Evolutionary conservation across 1,284 basidiomycete species (phyloP).

Genomic region (Puccinia polysora): DNA sequence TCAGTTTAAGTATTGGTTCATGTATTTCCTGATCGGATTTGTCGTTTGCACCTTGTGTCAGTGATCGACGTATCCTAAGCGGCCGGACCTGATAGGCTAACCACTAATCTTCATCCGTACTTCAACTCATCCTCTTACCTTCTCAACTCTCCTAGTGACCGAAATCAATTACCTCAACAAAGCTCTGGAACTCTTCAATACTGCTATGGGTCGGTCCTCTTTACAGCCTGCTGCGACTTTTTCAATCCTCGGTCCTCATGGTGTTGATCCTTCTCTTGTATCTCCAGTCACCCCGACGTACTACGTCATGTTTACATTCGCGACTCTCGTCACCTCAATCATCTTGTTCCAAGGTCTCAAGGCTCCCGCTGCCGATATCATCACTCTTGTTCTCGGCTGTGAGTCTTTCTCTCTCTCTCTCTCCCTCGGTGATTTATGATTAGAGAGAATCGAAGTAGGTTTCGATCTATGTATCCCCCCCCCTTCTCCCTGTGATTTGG

Average conservation of each 20-base stretch:
- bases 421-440: constrained; percentile 61
- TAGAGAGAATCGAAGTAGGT: constrained; percentile 44
- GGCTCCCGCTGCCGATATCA: constrained; percentile 67
- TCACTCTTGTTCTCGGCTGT: constrained; percentile 85
- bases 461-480: too few species aligned
- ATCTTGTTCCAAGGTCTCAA: constrained; percentile 87
- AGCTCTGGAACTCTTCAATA: constrained; percentile 92
- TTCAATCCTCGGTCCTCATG: constrained; percentile 52
- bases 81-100: neutral
- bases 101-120: neutral
- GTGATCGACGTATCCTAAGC: constrained; percentile 52
- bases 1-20: constrained; percentile 51
- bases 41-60: constrained; percentile 73
- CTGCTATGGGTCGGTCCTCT: constrained; percentile 67
- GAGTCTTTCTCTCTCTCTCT: neutral
- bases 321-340: constrained; percentile 55
- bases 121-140: neutral
- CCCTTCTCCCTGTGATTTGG: too few species aligned
- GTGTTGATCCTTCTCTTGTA: constrained; percentile 49
- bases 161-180: constrained; percentile 96
- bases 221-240: neutral
- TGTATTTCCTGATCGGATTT: constrained; percentile 65
- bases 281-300: constrained; percentile 63
- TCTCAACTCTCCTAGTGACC: constrained; percentile 64
- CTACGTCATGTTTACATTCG: constrained; percentile 70